phyloP scores from a whole-genome alignment of 495 filamentous ascomycete species.

The Neurospora pannonica region DNA sequence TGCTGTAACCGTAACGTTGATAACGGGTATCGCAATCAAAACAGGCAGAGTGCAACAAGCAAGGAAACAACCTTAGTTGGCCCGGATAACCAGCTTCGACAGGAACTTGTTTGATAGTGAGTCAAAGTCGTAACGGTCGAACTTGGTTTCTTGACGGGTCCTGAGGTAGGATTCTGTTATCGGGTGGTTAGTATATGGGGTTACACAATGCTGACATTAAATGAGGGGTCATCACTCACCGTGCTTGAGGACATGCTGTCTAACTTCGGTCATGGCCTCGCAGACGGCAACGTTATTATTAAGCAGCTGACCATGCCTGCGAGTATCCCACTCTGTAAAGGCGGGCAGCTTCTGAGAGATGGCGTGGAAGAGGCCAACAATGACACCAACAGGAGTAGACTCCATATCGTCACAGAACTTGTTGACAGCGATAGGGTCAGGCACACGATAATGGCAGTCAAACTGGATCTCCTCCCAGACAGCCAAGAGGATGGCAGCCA shows the following conservation, averaged over 20 bases:
- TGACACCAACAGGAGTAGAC: conserved; percentile 83
- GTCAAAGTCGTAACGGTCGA: conserved; percentile 85
- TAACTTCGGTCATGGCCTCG: conserved; percentile 88
- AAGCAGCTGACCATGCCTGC: conserved; percentile 75
- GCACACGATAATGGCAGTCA: conserved; percentile 85
- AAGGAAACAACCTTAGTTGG: conserved; percentile 50
- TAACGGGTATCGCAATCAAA: conserved; percentile 15
- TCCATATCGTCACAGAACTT: conserved; percentile 96
- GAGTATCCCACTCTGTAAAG: conserved; percentile 83
- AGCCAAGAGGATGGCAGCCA: conserved; percentile 77
- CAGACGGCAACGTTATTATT: conserved; percentile 84
- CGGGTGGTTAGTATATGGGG: not conserved
- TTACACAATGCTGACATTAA: conserved; percentile 4
- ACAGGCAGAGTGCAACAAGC: conserved; percentile 13
- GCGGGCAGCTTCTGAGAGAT: conserved; percentile 90
- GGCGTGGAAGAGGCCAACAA: conserved; percentile 87
- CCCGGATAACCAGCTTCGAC: conserved; percentile 86
- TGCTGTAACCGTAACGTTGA: conserved; percentile 8
- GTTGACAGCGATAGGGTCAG: conserved; percentile 67
- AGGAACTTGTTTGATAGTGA: conserved; percentile 90
- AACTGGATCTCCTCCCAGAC: conserved; percentile 98
- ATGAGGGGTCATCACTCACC: conserved; percentile 45
- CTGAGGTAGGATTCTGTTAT: conserved; percentile 45
- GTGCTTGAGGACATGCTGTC: conserved; percentile 77
- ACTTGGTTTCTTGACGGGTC: conserved; percentile 52